Evolutionary conservation across 768 basidiomycete genomes (phyloP).

Genomic region (Ramaria sp.): DNA sequence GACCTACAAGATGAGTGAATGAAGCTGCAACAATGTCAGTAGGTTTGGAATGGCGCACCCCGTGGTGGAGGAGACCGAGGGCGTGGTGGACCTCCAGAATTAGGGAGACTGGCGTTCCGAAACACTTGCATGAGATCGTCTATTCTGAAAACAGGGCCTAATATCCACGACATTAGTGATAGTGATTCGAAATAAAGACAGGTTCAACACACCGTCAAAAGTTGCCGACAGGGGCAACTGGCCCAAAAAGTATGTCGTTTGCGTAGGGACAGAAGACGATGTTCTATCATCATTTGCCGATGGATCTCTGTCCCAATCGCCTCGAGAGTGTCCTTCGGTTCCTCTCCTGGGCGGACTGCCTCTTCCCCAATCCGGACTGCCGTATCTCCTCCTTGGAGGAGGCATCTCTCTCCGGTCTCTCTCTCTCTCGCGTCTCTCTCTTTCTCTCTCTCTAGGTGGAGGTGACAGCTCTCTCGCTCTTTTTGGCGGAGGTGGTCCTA

Average conservation of each 20-base stretch:
- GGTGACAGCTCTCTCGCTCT: conserved; percentile 10
- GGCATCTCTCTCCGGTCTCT: conserved; percentile 23
- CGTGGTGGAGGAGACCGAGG: conserved; percentile 37
- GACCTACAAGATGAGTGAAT: conserved; percentile 30
- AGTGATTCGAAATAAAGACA: conserved; percentile 1
- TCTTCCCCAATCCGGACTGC: conserved; percentile 21
- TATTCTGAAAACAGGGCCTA: conserved; percentile 82
- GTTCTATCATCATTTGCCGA: conserved; percentile 17
- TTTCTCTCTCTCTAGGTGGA: conserved; percentile 15
- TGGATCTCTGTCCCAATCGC: conserved; percentile 30
- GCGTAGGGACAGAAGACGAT: conserved; percentile 33
- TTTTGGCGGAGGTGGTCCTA: conserved; percentile 9
- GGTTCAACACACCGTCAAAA: conserved; percentile 72
- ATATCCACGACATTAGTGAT: conserved; percentile 7
- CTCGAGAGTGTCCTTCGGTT: conserved; percentile 18
- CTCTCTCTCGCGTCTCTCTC: conserved; percentile 10
- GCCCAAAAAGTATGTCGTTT: conserved; percentile 72
- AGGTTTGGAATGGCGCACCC: conserved; percentile 22
- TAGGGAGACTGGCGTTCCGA: conserved; percentile 68
- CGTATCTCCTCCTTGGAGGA: conserved; percentile 29
- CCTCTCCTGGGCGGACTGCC: conserved; percentile 6
- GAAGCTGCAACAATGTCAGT: neutral
- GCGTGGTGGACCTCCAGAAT: conserved; percentile 24
- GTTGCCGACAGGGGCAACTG: conserved; percentile 55
- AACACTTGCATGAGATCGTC: conserved; percentile 86